Conservation (phyloP, 1,284 basidiomycete genomes). For the Sanghuangporus baumii region DNA sequence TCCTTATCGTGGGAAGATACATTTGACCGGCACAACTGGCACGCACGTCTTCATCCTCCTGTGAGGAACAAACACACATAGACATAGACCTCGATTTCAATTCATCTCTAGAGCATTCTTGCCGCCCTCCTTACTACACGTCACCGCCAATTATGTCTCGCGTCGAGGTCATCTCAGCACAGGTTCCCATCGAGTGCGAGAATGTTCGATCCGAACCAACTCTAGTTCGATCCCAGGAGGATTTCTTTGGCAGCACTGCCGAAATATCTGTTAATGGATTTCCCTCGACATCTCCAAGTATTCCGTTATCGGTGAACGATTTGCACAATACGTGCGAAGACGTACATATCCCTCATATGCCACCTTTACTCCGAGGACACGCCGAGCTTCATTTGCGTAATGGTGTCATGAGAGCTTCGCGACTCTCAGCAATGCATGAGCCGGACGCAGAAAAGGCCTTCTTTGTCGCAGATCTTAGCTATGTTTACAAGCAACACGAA, state of each 20-base stretch:
- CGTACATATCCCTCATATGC: constrained; percentile 54
- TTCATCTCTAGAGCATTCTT: neutral
- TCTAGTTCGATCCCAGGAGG: constrained; percentile 17
- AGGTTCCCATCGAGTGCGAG: constrained; percentile 43
- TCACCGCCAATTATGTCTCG: constrained; percentile 46
- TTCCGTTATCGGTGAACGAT: neutral
- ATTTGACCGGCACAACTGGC: constrained; percentile 17
- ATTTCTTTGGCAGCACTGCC: constrained; percentile 7
- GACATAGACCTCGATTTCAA: constrained; percentile 9
- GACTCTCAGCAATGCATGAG: constrained; percentile 43
- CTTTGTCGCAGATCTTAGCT: constrained; percentile 91
- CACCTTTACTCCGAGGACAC: constrained; percentile 61
- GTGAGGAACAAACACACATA: constrained; percentile 9
- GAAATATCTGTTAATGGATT: constrained; percentile 9
- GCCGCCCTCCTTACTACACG: constrained; percentile 18
- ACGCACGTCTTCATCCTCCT: constrained; percentile 15
- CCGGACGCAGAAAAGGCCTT: constrained; percentile 89
- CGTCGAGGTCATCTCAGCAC: constrained; percentile 49
- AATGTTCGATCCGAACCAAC: constrained; percentile 23
- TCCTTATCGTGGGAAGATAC: constrained; percentile 9
- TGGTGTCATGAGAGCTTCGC: constrained; percentile 61
- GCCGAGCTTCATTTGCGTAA: constrained; percentile 66
- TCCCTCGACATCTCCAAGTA: constrained; percentile 17
- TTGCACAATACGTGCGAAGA: constrained; percentile 27
- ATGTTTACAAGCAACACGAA: constrained; percentile 83